phyloP scores from a whole-genome alignment of 179 eudicot species.

The Drosera spatulata region DNA sequence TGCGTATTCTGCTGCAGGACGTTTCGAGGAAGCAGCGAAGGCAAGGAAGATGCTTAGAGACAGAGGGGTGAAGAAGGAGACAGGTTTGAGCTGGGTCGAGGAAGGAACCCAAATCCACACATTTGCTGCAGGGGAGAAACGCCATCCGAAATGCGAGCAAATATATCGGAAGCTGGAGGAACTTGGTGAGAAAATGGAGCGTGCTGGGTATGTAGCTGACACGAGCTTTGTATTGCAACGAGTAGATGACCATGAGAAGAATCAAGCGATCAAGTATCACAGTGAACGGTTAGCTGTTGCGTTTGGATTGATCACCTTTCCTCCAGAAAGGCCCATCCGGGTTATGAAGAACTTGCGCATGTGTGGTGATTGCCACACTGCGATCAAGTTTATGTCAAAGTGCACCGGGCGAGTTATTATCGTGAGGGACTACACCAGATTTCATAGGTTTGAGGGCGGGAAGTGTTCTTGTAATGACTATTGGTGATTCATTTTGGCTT shows the following conservation, averaged over 20 bases:
- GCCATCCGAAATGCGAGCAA: slow-evolving; percentile 32
- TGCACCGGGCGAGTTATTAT: slow-evolving; percentile 62
- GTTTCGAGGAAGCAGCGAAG: slow-evolving; percentile 74
- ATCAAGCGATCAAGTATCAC: slow-evolving; percentile 48
- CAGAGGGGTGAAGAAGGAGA: slow-evolving; percentile 71
- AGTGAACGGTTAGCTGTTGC: slow-evolving; percentile 89
- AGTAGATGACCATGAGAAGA: slow-evolving; percentile 56
- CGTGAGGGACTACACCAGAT: slow-evolving; percentile 75
- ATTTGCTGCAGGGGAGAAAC: slow-evolving; percentile 64
- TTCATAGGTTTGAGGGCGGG: slow-evolving; percentile 71
- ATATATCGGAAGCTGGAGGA: slow-evolving; percentile 68
- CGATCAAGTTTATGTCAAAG: slow-evolving; percentile 76
- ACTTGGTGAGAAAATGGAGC: slow-evolving; percentile 49
- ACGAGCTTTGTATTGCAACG: slow-evolving; percentile 65
- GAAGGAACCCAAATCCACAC: slow-evolving; percentile 64
- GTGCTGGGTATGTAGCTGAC: slow-evolving; percentile 73
- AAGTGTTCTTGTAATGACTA: slow-evolving; percentile 82
- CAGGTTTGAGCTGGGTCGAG: slow-evolving; percentile 93
- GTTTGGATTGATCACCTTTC: slow-evolving; percentile 60
- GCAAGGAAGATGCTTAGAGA: slow-evolving; percentile 73
- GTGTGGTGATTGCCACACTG: slow-evolving; percentile 88
- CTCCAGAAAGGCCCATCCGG: slow-evolving; percentile 63
- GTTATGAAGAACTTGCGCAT: slow-evolving; percentile 89
- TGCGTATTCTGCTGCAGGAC: slow-evolving; percentile 78
- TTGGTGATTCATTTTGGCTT: slow-evolving; percentile 36